Conservation (phyloP, 495 filamentous ascomycete genomes). For the Saxispiralis lemnorum region DNA sequence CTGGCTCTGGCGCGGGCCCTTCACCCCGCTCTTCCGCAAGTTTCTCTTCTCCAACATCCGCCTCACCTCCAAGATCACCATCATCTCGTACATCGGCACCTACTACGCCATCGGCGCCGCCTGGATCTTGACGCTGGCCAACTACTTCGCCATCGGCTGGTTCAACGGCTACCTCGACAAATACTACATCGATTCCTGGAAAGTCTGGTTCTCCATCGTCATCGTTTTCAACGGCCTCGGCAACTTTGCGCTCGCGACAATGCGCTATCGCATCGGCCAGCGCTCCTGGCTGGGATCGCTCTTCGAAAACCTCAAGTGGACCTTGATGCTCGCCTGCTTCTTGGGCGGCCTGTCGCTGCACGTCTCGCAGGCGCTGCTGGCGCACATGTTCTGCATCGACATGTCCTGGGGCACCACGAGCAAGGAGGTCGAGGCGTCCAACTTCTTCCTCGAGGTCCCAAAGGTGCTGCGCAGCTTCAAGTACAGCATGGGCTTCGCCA, state of each 20-base stretch:
- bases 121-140: slow-evolving; percentile 59
- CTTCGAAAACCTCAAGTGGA: slow-evolving; percentile 30
- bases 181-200: slow-evolving; percentile 34
- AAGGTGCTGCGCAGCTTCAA: slow-evolving; percentile 41
- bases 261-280: slow-evolving; percentile 30
- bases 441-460: slow-evolving; percentile 43
- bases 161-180: slow-evolving; percentile 30
- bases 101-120: slow-evolving; percentile 70
- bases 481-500: slow-evolving; percentile 38
- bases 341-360: slow-evolving; percentile 32
- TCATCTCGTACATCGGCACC: slow-evolving; percentile 71
- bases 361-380: slow-evolving; percentile 29
- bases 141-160: slow-evolving; percentile 59
- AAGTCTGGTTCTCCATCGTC: slow-evolving; percentile 32
- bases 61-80: slow-evolving; percentile 61
- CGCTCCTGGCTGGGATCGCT: slow-evolving; percentile 20
- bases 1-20: slow-evolving; percentile 42
- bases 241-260: slow-evolving; percentile 30
- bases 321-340: slow-evolving; percentile 30
- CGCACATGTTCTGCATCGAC: slow-evolving; percentile 31
- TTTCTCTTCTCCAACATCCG: slow-evolving; percentile 60
- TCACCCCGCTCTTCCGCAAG: slow-evolving; percentile 53
- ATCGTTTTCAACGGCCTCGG: slow-evolving; percentile 31
- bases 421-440: slow-evolving; percentile 42
- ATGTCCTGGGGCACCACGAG: slow-evolving; percentile 34